Conservation (phyloP, 2,329 filamentous ascomycete genomes). For the Ascochyta viciae-villosae region DNA sequence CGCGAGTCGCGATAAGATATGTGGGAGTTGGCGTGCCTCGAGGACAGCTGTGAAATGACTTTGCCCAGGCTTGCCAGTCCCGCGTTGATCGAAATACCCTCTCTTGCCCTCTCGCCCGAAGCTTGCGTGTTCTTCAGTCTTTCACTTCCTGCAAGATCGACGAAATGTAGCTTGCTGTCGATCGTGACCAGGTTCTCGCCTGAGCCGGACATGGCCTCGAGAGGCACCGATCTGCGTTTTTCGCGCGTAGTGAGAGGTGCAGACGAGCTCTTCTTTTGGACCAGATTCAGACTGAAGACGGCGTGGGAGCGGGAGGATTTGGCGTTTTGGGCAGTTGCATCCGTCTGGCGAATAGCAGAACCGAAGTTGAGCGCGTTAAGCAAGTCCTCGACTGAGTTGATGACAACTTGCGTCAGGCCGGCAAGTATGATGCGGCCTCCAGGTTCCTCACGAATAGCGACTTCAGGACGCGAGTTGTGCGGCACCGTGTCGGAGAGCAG, state of each 20-base stretch:
- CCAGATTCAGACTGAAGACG: constrained; percentile 92
- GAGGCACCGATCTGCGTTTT: constrained; percentile 85
- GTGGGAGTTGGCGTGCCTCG: constrained; percentile 83
- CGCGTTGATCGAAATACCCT: constrained; percentile 98
- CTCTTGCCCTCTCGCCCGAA: constrained; percentile 90
- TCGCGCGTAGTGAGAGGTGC: constrained; percentile 65
- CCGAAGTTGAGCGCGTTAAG: constrained; percentile 90
- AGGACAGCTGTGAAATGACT: constrained; percentile 97
- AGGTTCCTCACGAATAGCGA: constrained; percentile 92
- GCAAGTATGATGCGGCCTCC: constrained; percentile 95
- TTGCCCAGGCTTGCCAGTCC: constrained; percentile 94
- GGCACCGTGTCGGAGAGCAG: constrained; percentile 78
- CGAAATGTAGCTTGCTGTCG: constrained; percentile 98
- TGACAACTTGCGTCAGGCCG: constrained; percentile 83
- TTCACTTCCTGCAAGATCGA: constrained; percentile 96
- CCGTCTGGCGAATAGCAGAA: constrained; percentile 92
- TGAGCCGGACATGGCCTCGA: constrained; percentile 74
- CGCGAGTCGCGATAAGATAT: constrained; percentile 99
- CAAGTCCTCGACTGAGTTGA: constrained; percentile 91
- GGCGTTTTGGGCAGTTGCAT: constrained; percentile 95
- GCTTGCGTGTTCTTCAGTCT: constrained; percentile 96
- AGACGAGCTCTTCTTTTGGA: constrained; percentile 76
- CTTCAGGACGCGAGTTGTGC: constrained; percentile 72
- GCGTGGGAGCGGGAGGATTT: constrained; percentile 97
- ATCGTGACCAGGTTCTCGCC: constrained; percentile 75